Conservation (phyloP, 2,329 filamentous ascomycete species). For the Nigrospora oryzae region DNA sequence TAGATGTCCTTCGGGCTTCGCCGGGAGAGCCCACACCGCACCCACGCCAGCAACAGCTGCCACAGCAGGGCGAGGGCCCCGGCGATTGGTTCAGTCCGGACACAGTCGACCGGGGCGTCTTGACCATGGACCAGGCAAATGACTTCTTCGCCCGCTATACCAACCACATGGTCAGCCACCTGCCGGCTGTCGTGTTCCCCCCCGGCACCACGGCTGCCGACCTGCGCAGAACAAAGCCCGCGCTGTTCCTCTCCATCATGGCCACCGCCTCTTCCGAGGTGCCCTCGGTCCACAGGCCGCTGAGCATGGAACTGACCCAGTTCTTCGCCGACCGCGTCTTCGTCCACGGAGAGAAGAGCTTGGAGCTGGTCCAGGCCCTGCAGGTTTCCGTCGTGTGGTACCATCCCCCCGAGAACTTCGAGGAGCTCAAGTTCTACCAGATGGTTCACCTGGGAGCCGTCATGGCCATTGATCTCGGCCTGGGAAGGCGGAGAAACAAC, state of each 20-base stretch:
- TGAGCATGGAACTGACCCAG: slow-evolving; percentile 64
- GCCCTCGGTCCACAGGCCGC: slow-evolving; percentile 45
- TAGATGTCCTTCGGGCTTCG: slow-evolving; percentile 5
- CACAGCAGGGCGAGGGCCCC: slow-evolving; percentile 6
- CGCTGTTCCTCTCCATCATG: slow-evolving; percentile 64
- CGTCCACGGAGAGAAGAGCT: slow-evolving; percentile 67
- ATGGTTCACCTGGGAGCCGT: slow-evolving; percentile 72
- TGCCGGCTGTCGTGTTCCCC: slow-evolving; percentile 55
- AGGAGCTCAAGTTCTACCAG: slow-evolving; percentile 86
- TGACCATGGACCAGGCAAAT: slow-evolving; percentile 46
- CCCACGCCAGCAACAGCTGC: slow-evolving; percentile 3
- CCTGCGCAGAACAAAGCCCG: slow-evolving; percentile 50
- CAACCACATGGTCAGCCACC: slow-evolving; percentile 49
- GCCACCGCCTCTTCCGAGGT: slow-evolving; percentile 54
- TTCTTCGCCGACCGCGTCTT: slow-evolving; percentile 68
- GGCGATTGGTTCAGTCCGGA: slow-evolving; percentile 21
- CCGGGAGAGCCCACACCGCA: slow-evolving; percentile 2
- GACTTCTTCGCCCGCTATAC: slow-evolving; percentile 51
- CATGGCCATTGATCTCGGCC: slow-evolving; percentile 77
- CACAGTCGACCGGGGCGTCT: slow-evolving; percentile 49
- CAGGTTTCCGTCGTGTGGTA: slow-evolving; percentile 77
- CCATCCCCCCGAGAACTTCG: slow-evolving; percentile 71
- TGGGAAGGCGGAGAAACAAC: slow-evolving; percentile 39
- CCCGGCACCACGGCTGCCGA: slow-evolving; percentile 42
- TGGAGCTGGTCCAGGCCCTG: slow-evolving; percentile 76